Base-by-base conservation (phyloP, 345 rosid species). In the Citrus reticulata region DNA sequence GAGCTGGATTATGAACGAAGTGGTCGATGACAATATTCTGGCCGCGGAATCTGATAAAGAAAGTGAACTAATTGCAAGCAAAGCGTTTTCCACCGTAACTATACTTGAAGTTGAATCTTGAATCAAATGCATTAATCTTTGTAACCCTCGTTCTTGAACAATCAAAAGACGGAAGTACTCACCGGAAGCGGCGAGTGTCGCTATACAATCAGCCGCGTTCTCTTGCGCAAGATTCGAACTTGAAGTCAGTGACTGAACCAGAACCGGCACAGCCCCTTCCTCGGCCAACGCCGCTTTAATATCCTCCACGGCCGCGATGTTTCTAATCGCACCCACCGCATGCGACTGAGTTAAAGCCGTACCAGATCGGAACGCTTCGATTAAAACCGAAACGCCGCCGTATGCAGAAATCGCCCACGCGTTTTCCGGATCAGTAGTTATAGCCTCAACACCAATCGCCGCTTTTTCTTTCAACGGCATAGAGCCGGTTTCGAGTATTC, bases 401-500 rank as follows among this genome's bases (percentile, higher is more conserved):
- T 92, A 89, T 0, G 95, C 90, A 6, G 93, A 89, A 72, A 93
- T 64, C 9, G 91, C 95, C 95, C 96, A 92, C 1, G 88, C 90
- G 69, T 90, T 89, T 24, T 92, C 96, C 11, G 88, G 84, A 83
- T 92, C 93, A 35, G 85, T 70, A 59, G 96, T 93, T 49, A 93
- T 88, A 1, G 95, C 89, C 76, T 93, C 95, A 29, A 93, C 84
- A 7, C 93, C 95, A 13, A 87, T 77, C 2, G 95, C 90, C 2
- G 96, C 95, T 61, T 88, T 88, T 66, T 92, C 92, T 65, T 87
- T 92, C 9, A 92, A 32, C 7, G 88, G 79, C 81, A 87, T 81
- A 9, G 93, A 89, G 49, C 94, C 89, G 1, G 92, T 74, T 77
- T 93, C 98, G 22, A 93, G 85, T 49, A 92, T 51, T 39, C 93